Evolutionary conservation across 192 early-diverging fungal genomes (phyloP).

Genomic region (Rhizoclosmatium sp.): DNA sequence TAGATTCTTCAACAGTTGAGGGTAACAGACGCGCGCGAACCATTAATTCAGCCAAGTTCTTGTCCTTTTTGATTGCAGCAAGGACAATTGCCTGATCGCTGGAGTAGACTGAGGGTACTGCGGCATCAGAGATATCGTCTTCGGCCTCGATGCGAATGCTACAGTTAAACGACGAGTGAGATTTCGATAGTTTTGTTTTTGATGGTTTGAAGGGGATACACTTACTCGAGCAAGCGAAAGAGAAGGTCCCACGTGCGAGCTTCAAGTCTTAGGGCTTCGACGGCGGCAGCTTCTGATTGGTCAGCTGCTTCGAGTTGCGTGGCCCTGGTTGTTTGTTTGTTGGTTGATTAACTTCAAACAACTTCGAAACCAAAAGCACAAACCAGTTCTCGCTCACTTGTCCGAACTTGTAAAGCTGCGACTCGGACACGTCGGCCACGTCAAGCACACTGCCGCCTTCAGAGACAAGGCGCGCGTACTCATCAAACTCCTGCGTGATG

Average conservation of each 20-base stretch:
- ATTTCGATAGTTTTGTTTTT: background rate
- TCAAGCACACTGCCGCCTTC: background rate
- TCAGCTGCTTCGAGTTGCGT: background rate
- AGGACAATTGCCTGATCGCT: conserved; percentile 18
- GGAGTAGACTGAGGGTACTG: conserved; percentile 13
- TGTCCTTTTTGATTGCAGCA: background rate
- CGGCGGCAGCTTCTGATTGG: background rate
- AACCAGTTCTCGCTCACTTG: too few species aligned
- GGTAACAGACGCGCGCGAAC: background rate
- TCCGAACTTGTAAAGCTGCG: too few species aligned
- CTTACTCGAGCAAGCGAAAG: background rate
- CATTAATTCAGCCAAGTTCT: background rate
- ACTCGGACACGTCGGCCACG: background rate
- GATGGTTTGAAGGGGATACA: background rate
- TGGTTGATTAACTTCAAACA: too few species aligned
- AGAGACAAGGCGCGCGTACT: background rate
- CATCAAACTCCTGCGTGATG: background rate
- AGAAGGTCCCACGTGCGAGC: background rate
- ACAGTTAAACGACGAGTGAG: background rate
- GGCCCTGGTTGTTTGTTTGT: background rate
- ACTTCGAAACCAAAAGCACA: too few species aligned
- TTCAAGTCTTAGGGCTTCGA: background rate
- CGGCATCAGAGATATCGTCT: background rate
- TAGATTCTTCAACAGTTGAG: background rate
- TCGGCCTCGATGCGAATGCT: background rate